Evolutionary conservation across 495 filamentous ascomycete species (phyloP), one percentile per base, ranked within the genome.

Genomic region (Lindgomyces ingoldianus): DNA sequence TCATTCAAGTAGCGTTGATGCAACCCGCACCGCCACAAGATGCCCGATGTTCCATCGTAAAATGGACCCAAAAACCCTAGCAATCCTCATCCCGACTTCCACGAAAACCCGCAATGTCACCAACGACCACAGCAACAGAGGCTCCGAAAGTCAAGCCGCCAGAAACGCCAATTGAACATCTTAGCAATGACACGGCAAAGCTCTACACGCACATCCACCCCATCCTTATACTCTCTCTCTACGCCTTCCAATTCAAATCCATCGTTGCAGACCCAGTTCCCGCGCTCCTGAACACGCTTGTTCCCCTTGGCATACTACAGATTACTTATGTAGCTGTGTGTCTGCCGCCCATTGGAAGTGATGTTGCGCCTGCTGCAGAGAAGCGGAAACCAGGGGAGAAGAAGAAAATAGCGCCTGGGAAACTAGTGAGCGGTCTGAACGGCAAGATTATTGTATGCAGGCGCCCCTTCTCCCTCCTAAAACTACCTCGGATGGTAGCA

Each of bases 231-330:
- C 79, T 91, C 18, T 77, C 77, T 39, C 68, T 87, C 29, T 86
- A 84, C 71, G 75, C 81, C 57, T 41, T 82, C 29, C 83, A 80
- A 33, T 96, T 97, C 78, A 71, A 74, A 27, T 69, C 78, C 22
- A 79, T 96, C 19, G 88, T 96, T 12, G 76, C 79, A 29, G 80
- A 93, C 69, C 93, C 94, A 8, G 83, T 89, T 8, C 72, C 81
- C 16, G 81, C 86, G 16, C 83, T 98, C 56, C 65, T 81, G 1
- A 80, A 67, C 30, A 76, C 83, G 26, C 73, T 94, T n/a, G 82
- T 87, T 1, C 75, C 84, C 49, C 77, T 94, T 14, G 77, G 82
- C 1, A 72, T 81, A 1, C 69, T 91, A 1, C 93, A 98, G 73
- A 73, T 84, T 12, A 74, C 68, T 3, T 96, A 91, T 73, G 85